These are phyloP conservation scores for Aspergillus alliaceus DNA, from an alignment of 2,329 filamentous ascomycete genomes.

Conservation along the genomic window DNA sequence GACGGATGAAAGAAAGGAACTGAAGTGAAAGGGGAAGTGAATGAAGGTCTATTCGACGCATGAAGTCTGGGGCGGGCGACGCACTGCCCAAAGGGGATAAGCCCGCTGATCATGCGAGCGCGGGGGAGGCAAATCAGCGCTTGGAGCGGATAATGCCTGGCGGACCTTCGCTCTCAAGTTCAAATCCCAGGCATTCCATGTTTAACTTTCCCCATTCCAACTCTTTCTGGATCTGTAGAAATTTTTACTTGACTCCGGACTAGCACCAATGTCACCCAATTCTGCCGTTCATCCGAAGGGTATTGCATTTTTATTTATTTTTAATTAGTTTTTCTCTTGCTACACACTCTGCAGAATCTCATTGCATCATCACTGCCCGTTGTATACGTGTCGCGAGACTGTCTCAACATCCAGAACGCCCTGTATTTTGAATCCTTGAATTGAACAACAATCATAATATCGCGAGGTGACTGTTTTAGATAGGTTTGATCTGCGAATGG, in stretches of 20 bases:
- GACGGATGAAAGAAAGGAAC: background rate
- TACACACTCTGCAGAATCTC: background rate
- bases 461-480: constrained; percentile 32
- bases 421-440: background rate
- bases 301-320: constrained; percentile 4
- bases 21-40: constrained; percentile 12
- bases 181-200: background rate
- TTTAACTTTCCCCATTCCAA: background rate
- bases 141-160: constrained; percentile 20
- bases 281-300: background rate
- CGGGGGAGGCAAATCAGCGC: constrained; percentile 33
- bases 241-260: background rate
- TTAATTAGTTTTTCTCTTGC: no score
- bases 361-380: constrained; percentile 8
- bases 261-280: no score
- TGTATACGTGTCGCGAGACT: background rate
- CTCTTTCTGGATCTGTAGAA: background rate
- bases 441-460: background rate
- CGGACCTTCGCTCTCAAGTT: background rate
- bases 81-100: constrained; percentile 24
- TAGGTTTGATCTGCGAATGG: constrained; percentile 51
- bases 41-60: constrained; percentile 6
- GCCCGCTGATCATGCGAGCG: constrained; percentile 40
- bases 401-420: background rate
- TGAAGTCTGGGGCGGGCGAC: constrained; percentile 19